Percentiles rank a stretch among this genome's conserved stretches.
Evolutionary conservation across 257 asterid species (phyloP).

Genomic region (Forsythia viridissima): DNA sequence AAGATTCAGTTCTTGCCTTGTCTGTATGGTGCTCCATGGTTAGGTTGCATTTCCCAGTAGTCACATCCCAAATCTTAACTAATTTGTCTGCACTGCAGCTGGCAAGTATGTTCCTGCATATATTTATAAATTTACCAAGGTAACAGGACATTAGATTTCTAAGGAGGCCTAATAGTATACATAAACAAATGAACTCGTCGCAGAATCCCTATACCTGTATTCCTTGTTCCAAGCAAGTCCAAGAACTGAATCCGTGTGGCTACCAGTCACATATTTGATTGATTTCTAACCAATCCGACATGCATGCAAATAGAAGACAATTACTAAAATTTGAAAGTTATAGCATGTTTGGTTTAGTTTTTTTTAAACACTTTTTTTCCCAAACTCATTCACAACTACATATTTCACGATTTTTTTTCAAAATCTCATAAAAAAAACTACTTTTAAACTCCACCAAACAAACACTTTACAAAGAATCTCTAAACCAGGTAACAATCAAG

Average conservation of each 20-base stretch:
- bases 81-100: slow-evolving; percentile 92
- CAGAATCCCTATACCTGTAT: slow-evolving; percentile 52
- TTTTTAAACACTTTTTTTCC: too few species aligned
- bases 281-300: slow-evolving; percentile 46
- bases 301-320: background rate
- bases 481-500: background rate
- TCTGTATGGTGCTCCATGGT: slow-evolving; percentile 86
- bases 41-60: slow-evolving; percentile 65
- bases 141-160: slow-evolving; percentile 2
- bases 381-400: too few species aligned
- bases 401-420: too few species aligned
- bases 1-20: slow-evolving; percentile 54
- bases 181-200: slow-evolving; percentile 2
- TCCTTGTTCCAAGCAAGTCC: slow-evolving; percentile 98
- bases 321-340: background rate
- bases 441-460: too few species aligned
- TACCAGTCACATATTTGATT: slow-evolving; percentile 70
- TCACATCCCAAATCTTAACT: slow-evolving; percentile 89
- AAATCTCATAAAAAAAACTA: too few species aligned
- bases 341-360: too few species aligned
- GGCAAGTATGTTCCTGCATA: slow-evolving; percentile 79
- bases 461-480: too few species aligned
- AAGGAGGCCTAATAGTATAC: background rate
- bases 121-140: slow-evolving; percentile 9
- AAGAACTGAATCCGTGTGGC: slow-evolving; percentile 86